Evolutionary conservation across 1,139 yeast species (phyloP), one percentile per base, ranked within the genome.

Genomic region (Scheffersomyces cryptocercus): DNA sequence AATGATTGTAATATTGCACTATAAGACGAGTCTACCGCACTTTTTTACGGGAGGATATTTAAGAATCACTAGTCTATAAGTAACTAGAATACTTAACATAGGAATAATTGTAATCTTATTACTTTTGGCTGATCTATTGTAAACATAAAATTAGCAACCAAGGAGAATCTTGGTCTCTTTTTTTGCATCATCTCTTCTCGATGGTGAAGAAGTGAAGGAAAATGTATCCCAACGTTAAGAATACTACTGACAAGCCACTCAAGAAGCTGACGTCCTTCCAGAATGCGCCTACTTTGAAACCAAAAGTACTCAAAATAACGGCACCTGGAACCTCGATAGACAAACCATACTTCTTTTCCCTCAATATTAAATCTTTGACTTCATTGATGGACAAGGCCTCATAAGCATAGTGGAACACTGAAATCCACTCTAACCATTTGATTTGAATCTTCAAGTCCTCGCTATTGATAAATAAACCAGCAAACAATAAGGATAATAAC

Each of bases 281-380:
- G 49, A 88, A 77, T 2, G 93, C 95, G 33, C 83, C 81, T 14
- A 88, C 91, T 51, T 88, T 80, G 64, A 93, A 93, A 0, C 99
- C 99, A 71, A 93, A 93, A 0, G 98, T 90, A 54, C 95, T 87
- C 53, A 93, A 75, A 47, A 93, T 93, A 1, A 96, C 95, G 1
- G 99, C 98, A 5, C 99, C 99, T 0, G 99, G 99, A n/a, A 93
- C 95, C 64, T 90, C 97, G 53, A 93, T 93, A 40, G 93, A 87
- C 36, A 93, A 75, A 0, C 99, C 99, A 58, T 84, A 93, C 65
- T 93, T 93, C 61, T 84, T 84, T 61, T 93, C 99, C 51, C 82
- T 83, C 55, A 93, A 74, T 10, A 89, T 84, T 59, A 93, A 75
- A 40, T 88, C 88, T 58, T 84, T 86, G n/a, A 93, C 98, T 62